Conservation (phyloP, 768 basidiomycete genomes). For the Boletellus sp. region DNA sequence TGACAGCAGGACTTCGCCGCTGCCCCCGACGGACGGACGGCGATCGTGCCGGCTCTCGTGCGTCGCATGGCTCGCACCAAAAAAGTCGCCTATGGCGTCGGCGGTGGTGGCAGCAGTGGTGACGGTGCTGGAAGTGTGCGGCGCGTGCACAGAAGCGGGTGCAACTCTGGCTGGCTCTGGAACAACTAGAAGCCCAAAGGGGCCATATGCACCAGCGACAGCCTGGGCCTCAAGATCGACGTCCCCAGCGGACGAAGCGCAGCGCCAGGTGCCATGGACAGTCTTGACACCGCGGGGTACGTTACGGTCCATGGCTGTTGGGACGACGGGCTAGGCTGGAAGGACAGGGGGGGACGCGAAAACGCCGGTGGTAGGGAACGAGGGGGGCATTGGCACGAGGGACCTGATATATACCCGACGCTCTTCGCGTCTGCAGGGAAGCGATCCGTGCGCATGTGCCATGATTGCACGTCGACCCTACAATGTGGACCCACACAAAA, state of each 20-base stretch:
- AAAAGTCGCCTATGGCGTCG: conserved; percentile 26
- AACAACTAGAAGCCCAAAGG: conserved; percentile 4
- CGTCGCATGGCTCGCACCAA: conserved; percentile 27
- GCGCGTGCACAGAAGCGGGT: conserved; percentile 5
- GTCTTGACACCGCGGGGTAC: neutral
- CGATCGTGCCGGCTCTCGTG: conserved; percentile 33
- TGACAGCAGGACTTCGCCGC: conserved; percentile 22
- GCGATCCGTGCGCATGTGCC: neutral
- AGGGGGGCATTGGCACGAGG: neutral
- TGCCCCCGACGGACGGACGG: neutral
- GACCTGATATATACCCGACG: conserved; percentile 3
- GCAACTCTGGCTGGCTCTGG: conserved; percentile 6
- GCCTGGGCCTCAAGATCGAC: conserved; percentile 17
- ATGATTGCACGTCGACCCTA: neutral
- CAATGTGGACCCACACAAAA: neutral
- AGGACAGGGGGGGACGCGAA: no score
- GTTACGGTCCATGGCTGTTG: conserved; percentile 1
- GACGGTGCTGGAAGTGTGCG: neutral
- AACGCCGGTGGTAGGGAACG: neutral
- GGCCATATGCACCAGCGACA: conserved; percentile 3
- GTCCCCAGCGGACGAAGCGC: conserved; percentile 3
- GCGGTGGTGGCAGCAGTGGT: neutral
- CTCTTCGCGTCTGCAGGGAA: neutral
- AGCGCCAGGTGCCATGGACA: conserved; percentile 16
- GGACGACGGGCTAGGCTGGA: no score